A percentile compares a stretch with the other conserved stretches of the same genome.
These are phyloP conservation scores for Phylloporus sp. DNA, from an alignment of 1,284 basidiomycete species.

Conservation along the genomic window DNA sequence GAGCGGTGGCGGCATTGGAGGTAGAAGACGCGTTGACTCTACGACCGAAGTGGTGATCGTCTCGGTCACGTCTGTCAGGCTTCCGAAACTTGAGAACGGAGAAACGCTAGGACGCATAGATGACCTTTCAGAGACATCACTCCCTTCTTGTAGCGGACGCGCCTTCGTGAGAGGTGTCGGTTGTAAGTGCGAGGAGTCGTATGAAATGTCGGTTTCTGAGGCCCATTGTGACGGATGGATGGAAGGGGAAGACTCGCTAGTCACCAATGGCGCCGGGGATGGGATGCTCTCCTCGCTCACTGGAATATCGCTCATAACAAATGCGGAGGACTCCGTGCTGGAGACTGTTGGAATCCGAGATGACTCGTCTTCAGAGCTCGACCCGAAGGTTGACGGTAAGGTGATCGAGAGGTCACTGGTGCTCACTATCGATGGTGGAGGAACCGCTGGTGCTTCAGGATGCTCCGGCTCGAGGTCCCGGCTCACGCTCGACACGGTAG, in stretches of 20 bases:
- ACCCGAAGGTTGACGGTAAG: constrained; percentile 32
- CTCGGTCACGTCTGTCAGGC: constrained; percentile 46
- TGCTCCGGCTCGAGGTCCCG: constrained; percentile 35
- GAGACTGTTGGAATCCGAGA: constrained; percentile 29
- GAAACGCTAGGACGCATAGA: constrained; percentile 59
- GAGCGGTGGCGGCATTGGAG: constrained; percentile 12
- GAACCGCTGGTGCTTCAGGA: constrained; percentile 17
- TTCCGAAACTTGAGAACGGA: constrained; percentile 45
- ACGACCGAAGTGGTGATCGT: constrained; percentile 41
- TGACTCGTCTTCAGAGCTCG: constrained; percentile 34
- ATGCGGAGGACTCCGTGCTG: constrained; percentile 45
- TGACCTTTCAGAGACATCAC: constrained; percentile 68
- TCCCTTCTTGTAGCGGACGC: constrained; percentile 47
- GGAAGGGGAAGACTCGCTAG: constrained; percentile 43
- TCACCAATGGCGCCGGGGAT: constrained; percentile 33
- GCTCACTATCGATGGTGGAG: constrained; percentile 28
- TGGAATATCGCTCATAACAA: constrained; percentile 33
- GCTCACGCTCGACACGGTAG: constrained; percentile 35
- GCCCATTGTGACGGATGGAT: constrained; percentile 61
- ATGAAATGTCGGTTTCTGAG: constrained; percentile 67
- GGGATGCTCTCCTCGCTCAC: constrained; percentile 39
- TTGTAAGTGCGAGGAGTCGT: constrained; percentile 71
- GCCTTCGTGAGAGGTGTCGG: constrained; percentile 73
- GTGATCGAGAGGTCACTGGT: constrained; percentile 35
- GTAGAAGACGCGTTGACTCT: constrained; percentile 20